Base-by-base conservation (phyloP, 1,284 basidiomycete genomes). In the Athelia psychrophila region DNA sequence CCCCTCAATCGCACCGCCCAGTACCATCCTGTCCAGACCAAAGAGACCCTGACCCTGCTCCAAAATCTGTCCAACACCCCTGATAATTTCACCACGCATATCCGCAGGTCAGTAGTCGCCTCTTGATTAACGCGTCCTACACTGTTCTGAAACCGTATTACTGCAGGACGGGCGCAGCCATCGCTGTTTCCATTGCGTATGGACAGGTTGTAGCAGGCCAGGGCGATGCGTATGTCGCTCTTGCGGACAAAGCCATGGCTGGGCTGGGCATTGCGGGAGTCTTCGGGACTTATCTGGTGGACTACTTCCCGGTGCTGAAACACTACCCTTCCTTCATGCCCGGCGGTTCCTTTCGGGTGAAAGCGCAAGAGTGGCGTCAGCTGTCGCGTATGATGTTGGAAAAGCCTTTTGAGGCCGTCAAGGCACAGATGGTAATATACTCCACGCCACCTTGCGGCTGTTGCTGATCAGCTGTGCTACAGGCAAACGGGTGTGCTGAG, bases 131-230 rank as follows among this genome's bases (percentile, higher is more conserved):
- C 56, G 56, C 80, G 30, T 69, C 79, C 30, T 78, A 78, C 54
- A 63, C 79, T 75, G n/a, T 64, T 78, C 27, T 76, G 78, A 22
- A 76, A 77, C 51, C 73, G 71, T 25, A 65, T 80, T 47, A 59
- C 80, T 25, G 64, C 53, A 73, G 70, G 47, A 56, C 64, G 30
- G 69, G 72, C 2, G 68, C 71, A n/a, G 65, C 69, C 9, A 68
- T 76, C 15, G 59, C 76, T 42, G 61, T 77, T 51, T 64, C 66
- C 47, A 65, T 77, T 22, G 64, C 69, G 4, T 77, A 76, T 46
- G 72, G 75, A 1, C 66, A 64, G 42, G 52, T 69, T 46, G 56
- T 74, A 23, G 58, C 61, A 12, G 65, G 66, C n/a, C 55, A 66
- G 38, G 73, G 73, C 5, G 77, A 78, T 51, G 55, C 67, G 15